A percentile compares a stretch with the other conserved stretches of the same genome.
Conservation (phyloP, 768 basidiomycete genomes). For the Mycena capillaripes region DNA sequence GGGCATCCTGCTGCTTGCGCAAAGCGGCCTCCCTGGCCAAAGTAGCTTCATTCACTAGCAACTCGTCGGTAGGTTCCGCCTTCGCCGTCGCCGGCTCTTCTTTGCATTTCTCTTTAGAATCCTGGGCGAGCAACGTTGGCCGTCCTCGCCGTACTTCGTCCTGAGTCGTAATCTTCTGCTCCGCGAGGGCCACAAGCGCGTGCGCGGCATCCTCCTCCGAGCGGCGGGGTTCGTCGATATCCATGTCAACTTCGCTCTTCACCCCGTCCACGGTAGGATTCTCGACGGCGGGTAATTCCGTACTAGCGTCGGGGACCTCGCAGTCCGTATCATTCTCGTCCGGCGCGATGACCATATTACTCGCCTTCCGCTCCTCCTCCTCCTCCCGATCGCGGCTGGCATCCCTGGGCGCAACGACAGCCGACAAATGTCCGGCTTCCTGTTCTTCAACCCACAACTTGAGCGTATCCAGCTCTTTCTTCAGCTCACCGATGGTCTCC, state of each 20-base stretch:
- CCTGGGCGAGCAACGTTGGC: not conserved
- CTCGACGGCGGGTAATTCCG: not conserved
- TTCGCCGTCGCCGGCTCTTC: not conserved
- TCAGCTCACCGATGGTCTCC: constrained; percentile 28
- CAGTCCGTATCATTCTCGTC: constrained; percentile 16
- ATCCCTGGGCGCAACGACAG: not conserved
- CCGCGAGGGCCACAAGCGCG: constrained; percentile 26
- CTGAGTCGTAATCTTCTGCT: constrained; percentile 13
- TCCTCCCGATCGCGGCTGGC: constrained; percentile 15
- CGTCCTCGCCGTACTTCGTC: not conserved
- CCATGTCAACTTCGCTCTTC: not conserved
- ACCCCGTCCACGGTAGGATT: not conserved
- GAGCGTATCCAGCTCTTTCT: constrained; percentile 28
- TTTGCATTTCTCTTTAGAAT: not conserved
- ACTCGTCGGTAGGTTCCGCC: constrained; percentile 3
- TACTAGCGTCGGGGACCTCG: not conserved
- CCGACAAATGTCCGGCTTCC: constrained; percentile 26
- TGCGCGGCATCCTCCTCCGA: constrained; percentile 27
- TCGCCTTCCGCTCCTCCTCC: constrained; percentile 24
- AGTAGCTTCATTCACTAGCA: constrained; percentile 39
- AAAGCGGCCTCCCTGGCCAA: constrained; percentile 47
- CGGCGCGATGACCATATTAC: constrained; percentile 10
- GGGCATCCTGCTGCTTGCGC: constrained; percentile 47
- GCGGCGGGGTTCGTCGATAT: constrained; percentile 17
- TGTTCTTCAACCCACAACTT: constrained; percentile 27